Evolutionary conservation across 352 stramenopile species (phyloP), one percentile per base, ranked within the genome.

Genomic region (Globisporangium ultimum): DNA sequence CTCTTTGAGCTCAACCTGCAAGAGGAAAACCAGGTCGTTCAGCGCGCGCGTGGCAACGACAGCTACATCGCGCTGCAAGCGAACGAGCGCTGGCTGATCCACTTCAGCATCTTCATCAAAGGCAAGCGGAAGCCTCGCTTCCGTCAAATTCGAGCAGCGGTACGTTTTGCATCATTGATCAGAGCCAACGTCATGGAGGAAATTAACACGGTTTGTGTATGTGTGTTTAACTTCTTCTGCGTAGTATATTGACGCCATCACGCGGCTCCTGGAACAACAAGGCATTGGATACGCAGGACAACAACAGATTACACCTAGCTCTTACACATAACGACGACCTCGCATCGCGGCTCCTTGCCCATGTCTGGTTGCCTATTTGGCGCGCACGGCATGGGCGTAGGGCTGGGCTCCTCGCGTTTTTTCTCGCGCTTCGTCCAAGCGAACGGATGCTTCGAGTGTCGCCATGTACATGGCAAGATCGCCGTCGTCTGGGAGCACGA

Each of bases 401-500:
- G 3, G 28, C 28, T 36, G 28, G 3, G 28, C 28, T 6, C 69
- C 14, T 32, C 22, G 3, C 21, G 21, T 65, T 41, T 72, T 71
- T 55, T 80, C 62, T 11, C 71, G 68, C 6, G 64, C 59, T 17
- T 79, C 65, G 21, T 87, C 67, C 28, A 89, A 61, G 0, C 71
- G 75, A 47, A 87, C 70, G 48, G 76, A 88, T 45, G 71, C 66
- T 68, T 91, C 80, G 50, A 93, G 76, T 2, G 78, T 89, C 52
- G 78, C 76, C 63, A 93, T 88, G 61, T 89, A 93, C 28, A 89
- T 58, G 24, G 74, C 71, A 17, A 91, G 63, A 52, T 93, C 83
- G 9, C 80, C 82, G 41, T 92, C 81, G 56, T 93, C 85, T 12
- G 85, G 85, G 24, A 95, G 63, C 36, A 95, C 78, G 42, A 90